phyloP scores from a whole-genome alignment of 202 grass and related monocot genomes.

The Hordeum pubiflorum region DNA sequence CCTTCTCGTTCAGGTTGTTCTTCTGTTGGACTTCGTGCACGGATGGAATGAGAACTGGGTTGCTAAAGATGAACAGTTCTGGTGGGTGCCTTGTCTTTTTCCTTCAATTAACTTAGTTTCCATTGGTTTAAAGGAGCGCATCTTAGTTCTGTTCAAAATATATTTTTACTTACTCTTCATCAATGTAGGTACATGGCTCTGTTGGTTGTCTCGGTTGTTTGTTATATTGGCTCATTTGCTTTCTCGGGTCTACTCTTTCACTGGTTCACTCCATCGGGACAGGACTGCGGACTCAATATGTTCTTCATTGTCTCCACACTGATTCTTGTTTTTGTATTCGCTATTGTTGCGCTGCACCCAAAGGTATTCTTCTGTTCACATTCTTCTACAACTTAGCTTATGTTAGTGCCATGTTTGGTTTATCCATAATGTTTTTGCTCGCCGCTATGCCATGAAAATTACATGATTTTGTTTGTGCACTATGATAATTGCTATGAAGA shows the following conservation, averaged over 20 bases:
- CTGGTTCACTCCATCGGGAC: constrained; percentile 92
- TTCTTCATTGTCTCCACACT: constrained; percentile 91
- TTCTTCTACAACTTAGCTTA: neutral
- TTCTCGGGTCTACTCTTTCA: constrained; percentile 91
- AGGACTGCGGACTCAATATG: constrained; percentile 82
- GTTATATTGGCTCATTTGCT: constrained; percentile 68
- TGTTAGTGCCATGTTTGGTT: neutral
- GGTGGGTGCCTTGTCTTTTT: constrained; percentile 33
- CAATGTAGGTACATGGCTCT: constrained; percentile 78
- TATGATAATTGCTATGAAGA: neutral
- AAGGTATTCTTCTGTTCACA: constrained; percentile 41
- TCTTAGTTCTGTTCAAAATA: neutral
- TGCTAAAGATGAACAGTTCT: constrained; percentile 89
- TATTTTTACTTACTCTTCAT: constrained; percentile 10
- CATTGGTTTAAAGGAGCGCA: neutral
- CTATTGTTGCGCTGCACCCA: constrained; percentile 81
- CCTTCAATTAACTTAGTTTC: neutral
- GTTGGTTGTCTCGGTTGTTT: constrained; percentile 78
- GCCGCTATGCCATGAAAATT: neutral
- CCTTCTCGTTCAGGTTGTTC: constrained; percentile 93
- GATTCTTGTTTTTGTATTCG: constrained; percentile 80
- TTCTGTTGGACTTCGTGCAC: constrained; percentile 92
- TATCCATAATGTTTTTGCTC: neutral
- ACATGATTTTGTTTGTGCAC: neutral
- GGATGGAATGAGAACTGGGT: constrained; percentile 98